phyloP scores from a whole-genome alignment of 805 yeast species.

The Myxozyma vanderwaltii region DNA sequence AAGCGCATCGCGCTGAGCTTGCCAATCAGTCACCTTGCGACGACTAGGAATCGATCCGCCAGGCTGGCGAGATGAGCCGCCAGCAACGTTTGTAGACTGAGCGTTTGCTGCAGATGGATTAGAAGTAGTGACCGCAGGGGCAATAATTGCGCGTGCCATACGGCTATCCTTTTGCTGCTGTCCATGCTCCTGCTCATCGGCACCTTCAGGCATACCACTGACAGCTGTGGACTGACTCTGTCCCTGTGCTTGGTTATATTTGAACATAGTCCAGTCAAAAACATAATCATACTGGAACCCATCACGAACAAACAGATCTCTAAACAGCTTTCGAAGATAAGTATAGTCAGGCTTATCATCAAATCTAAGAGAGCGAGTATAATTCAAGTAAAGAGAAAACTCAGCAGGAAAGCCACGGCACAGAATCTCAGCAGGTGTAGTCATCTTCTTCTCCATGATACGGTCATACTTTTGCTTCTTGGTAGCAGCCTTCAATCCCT shows the following conservation, averaged over 20 bases:
- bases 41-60: constrained; percentile 23
- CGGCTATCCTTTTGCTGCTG: constrained; percentile 40
- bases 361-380: constrained; percentile 85
- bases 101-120: neutral
- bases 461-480: constrained; percentile 96
- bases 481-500: constrained; percentile 94
- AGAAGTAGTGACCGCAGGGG: neutral
- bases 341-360: constrained; percentile 96
- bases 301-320: constrained; percentile 85
- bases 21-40: constrained; percentile 33
- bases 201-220: neutral
- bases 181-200: constrained; percentile 47
- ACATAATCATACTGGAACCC: constrained; percentile 90
- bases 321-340: constrained; percentile 81
- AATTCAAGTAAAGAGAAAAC: constrained; percentile 82
- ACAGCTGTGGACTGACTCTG: constrained; percentile 8
- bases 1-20: constrained; percentile 26
- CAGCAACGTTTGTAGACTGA: too few species aligned
- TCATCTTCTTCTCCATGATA: constrained; percentile 91
- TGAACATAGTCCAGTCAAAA: constrained; percentile 94
- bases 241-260: constrained; percentile 51
- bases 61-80: too few species aligned
- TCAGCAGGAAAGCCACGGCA: constrained; percentile 92
- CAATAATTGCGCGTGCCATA: neutral
- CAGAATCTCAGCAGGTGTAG: constrained; percentile 80